phyloP scores from a whole-genome alignment of 495 filamentous ascomycete species.

The Daldinia grandis region DNA sequence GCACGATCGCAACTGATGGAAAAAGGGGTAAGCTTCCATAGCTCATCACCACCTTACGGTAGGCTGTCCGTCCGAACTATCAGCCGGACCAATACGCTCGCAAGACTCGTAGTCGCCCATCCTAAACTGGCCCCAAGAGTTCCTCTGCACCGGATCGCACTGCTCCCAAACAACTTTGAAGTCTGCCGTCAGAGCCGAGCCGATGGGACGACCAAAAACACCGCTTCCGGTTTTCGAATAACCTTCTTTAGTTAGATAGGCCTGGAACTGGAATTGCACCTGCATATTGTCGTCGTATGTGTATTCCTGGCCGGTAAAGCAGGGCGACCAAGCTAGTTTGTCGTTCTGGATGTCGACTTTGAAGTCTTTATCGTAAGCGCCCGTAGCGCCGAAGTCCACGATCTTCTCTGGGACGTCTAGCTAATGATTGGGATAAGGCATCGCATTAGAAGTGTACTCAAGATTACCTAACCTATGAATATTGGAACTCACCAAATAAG shows the following conservation, averaged over 20 bases:
- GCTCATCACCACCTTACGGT: slow-evolving; percentile 29
- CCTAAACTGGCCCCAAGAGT: slow-evolving; percentile 34
- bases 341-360: slow-evolving; percentile 26
- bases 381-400: slow-evolving; percentile 17
- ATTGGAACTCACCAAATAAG: slow-evolving; percentile 20
- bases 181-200: slow-evolving; percentile 26
- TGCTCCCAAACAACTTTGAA: slow-evolving; percentile 32
- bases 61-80: slow-evolving; percentile 9
- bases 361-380: slow-evolving; percentile 28
- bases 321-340: slow-evolving; percentile 27
- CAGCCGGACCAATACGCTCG: slow-evolving; percentile 8
- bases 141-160: slow-evolving; percentile 29
- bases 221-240: slow-evolving; percentile 25
- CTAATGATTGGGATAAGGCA: background rate
- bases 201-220: slow-evolving; percentile 24
- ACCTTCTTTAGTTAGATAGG: slow-evolving; percentile 35
- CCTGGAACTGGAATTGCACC: slow-evolving; percentile 38
- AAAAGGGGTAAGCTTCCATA: background rate
- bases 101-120: slow-evolving; percentile 37
- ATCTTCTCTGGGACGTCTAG: slow-evolving; percentile 26
- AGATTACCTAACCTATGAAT: background rate
- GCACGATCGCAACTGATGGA: background rate
- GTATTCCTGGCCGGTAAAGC: slow-evolving; percentile 35
- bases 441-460: background rate
- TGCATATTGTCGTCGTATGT: slow-evolving; percentile 38